Conservation (phyloP, 2,329 filamentous ascomycete species). For the Pseudomassariella vexata region DNA sequence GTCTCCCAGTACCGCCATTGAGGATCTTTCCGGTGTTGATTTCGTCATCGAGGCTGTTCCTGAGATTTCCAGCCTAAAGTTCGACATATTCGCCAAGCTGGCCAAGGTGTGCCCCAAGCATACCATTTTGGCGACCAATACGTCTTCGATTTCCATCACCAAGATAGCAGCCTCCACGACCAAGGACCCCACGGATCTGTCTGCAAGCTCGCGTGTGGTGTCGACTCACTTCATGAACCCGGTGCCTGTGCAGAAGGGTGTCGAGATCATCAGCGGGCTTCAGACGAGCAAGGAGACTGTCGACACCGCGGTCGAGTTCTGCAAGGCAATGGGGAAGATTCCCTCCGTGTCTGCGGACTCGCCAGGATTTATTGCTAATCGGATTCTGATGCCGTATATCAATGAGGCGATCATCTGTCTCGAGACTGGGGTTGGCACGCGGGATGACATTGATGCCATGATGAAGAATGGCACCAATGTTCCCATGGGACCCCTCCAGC, state of each 20-base stretch:
- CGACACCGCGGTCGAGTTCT: conserved; percentile 77
- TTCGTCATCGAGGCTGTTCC: conserved; percentile 98
- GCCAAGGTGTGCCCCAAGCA: conserved; percentile 77
- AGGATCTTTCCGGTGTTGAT: conserved; percentile 76
- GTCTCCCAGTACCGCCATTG: conserved; percentile 64
- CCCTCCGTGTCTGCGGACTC: conserved; percentile 81
- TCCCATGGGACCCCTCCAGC: conserved; percentile 89
- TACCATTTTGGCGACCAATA: conserved; percentile 92
- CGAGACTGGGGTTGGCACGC: conserved; percentile 82
- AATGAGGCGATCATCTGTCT: conserved; percentile 94
- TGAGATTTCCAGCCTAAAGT: conserved; percentile 83
- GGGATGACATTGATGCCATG: conserved; percentile 91
- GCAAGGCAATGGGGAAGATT: conserved; percentile 89
- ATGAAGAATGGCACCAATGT: conserved; percentile 99
- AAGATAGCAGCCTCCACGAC: conserved; percentile 86
- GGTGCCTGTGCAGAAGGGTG: conserved; percentile 91
- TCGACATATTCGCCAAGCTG: conserved; percentile 77
- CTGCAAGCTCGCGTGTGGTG: conserved; percentile 79
- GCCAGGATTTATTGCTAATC: conserved; percentile 91
- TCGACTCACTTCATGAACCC: conserved; percentile 99
- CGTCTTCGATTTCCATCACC: conserved; percentile 97
- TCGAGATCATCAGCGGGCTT: conserved; percentile 92
- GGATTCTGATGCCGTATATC: conserved; percentile 98
- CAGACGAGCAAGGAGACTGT: conserved; percentile 83
- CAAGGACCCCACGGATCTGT: conserved; percentile 70